Evolutionary conservation across 2,329 filamentous ascomycete genomes (phyloP).

Genomic region (Alternaria dauci): DNA sequence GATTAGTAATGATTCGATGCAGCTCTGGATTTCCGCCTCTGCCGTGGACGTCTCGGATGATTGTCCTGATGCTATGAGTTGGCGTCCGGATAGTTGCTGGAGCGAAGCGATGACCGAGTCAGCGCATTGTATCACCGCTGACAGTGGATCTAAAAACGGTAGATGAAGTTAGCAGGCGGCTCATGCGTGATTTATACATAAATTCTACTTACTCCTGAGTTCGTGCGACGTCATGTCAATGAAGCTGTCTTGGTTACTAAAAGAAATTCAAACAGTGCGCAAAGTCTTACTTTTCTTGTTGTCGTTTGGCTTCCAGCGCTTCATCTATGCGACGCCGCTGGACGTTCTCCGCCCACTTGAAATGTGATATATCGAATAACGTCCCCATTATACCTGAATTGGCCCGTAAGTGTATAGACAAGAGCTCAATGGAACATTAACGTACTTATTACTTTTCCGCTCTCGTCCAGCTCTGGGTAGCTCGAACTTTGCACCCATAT

Average conservation of each 20-base stretch:
- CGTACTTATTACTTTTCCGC: conserved; percentile 35
- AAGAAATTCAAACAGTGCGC: not conserved
- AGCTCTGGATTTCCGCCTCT: conserved; percentile 29
- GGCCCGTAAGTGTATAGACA: not conserved
- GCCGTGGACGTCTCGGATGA: conserved; percentile 17
- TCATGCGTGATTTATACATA: not conserved
- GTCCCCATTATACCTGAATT: conserved; percentile 43
- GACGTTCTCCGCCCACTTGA: conserved; percentile 50
- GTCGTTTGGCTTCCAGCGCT: conserved; percentile 49
- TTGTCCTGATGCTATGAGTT: conserved; percentile 1
- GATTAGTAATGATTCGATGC: conserved; percentile 45
- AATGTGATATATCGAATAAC: conserved; percentile 48
- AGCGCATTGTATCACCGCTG: conserved; percentile 54
- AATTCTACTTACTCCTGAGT: conserved; percentile 24
- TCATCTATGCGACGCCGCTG: conserved; percentile 46
- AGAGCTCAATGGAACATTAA: not conserved
- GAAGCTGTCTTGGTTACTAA: conserved; percentile 30
- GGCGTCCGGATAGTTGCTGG: conserved; percentile 22
- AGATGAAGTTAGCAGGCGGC: not conserved
- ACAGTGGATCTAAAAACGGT: conserved; percentile 27
- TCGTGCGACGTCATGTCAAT: conserved; percentile 51
- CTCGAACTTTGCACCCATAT: conserved; percentile 41
- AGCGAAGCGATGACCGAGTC: conserved; percentile 52
- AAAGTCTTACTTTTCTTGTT: conserved; percentile 43
- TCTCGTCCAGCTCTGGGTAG: conserved; percentile 33